These are phyloP conservation scores for Trichosporon ovoides DNA, from an alignment of 1,284 basidiomycete species.

Conservation along the genomic window DNA sequence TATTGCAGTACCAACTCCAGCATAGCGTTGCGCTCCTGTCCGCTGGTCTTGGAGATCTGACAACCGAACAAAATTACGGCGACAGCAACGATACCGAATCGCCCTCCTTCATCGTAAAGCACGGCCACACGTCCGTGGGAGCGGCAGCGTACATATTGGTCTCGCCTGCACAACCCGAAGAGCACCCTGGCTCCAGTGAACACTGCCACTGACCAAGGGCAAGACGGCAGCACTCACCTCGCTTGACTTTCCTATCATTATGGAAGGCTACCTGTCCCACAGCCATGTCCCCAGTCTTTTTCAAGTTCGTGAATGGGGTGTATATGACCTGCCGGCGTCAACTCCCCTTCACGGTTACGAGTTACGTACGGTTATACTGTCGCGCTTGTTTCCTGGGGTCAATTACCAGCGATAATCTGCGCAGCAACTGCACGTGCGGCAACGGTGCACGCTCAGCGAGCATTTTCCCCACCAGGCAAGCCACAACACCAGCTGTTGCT, in stretches of 20 bases:
- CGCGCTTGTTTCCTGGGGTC: conserved; percentile 82
- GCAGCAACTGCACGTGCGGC: too few species aligned
- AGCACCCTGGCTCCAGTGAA: too few species aligned
- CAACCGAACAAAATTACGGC: too few species aligned
- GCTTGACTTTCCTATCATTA: conserved; percentile 77
- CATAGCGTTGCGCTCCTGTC: background rate
- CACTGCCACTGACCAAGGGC: background rate
- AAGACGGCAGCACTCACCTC: conserved; percentile 53
- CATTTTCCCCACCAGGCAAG: too few species aligned
- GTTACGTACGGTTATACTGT: conserved; percentile 62
- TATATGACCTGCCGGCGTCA: conserved; percentile 63
- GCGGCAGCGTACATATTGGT: too few species aligned
- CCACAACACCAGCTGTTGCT: too few species aligned
- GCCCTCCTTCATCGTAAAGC: too few species aligned
- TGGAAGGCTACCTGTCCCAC: conserved; percentile 93
- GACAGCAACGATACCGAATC: too few species aligned
- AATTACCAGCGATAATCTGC: background rate
- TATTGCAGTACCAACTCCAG: background rate
- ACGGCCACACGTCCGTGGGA: too few species aligned
- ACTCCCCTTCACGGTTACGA: background rate
- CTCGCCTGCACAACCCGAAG: too few species aligned
- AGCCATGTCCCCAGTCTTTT: conserved; percentile 97
- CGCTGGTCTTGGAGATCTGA: too few species aligned
- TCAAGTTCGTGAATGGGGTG: conserved; percentile 82
- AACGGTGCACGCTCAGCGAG: too few species aligned